These are phyloP conservation scores for Erysimum cheiranthoides DNA, from an alignment of 345 rosid species.

Conservation along the genomic window DNA sequence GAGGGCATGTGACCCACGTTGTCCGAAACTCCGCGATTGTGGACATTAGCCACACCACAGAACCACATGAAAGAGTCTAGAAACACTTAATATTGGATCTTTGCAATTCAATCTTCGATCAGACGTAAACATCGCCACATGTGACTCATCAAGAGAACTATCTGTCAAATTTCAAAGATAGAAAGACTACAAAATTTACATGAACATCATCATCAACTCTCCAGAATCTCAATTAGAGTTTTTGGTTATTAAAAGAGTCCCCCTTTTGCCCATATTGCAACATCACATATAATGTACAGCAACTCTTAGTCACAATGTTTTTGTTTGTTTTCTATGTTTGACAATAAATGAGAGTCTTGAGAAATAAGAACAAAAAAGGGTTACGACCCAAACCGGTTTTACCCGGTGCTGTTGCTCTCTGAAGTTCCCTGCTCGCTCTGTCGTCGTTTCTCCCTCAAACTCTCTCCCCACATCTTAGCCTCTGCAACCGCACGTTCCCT, in stretches of 20 bases:
- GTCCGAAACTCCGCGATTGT: slow-evolving; percentile 45
- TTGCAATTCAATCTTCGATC: slow-evolving; percentile 38
- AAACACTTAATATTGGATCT: slow-evolving; percentile 43
- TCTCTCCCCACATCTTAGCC: slow-evolving; percentile 99
- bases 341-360: slow-evolving; percentile 38
- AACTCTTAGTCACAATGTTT: slow-evolving; percentile 27
- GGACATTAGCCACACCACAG: slow-evolving; percentile 42
- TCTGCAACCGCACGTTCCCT: slow-evolving; percentile 96
- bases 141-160: slow-evolving; percentile 21
- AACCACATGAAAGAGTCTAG: slow-evolving; percentile 31
- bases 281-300: slow-evolving; percentile 48
- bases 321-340: slow-evolving; percentile 41
- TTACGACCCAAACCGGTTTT: slow-evolving; percentile 26
- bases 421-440: slow-evolving; percentile 64
- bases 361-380: slow-evolving; percentile 38
- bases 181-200: slow-evolving; percentile 7
- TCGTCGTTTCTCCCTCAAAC: slow-evolving; percentile 85
- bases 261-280: slow-evolving; percentile 29
- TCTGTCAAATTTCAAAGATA: slow-evolving; percentile 12
- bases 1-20: slow-evolving; percentile 50
- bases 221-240: slow-evolving; percentile 30
- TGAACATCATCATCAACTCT: slow-evolving; percentile 10
- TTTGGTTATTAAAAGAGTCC: slow-evolving; percentile 24
- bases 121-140: slow-evolving; percentile 35
- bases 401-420: slow-evolving; percentile 45